phyloP scores from a whole-genome alignment of 2,329 filamentous ascomycete species.

The Periconia digitata region DNA sequence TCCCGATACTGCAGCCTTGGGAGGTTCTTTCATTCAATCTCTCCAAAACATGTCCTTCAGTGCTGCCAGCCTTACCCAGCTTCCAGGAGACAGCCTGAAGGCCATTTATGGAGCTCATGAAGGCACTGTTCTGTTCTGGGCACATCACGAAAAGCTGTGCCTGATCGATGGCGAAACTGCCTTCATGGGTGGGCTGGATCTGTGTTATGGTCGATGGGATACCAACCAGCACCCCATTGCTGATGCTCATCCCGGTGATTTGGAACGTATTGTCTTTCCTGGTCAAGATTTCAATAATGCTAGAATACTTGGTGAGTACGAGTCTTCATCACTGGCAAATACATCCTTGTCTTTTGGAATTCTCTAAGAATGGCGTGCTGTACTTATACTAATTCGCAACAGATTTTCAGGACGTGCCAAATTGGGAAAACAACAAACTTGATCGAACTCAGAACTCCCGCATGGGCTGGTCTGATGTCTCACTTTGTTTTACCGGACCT shows the following conservation, averaged over 20 bases:
- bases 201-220: slow-evolving; percentile 85
- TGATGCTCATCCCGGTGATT: slow-evolving; percentile 76
- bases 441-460: slow-evolving; percentile 76
- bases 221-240: slow-evolving; percentile 84
- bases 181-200: slow-evolving; percentile 90
- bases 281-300: slow-evolving; percentile 95
- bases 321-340: too few relatives aligned
- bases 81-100: slow-evolving; percentile 73
- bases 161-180: slow-evolving; percentile 75
- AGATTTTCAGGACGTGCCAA: slow-evolving; percentile 72
- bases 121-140: slow-evolving; percentile 85
- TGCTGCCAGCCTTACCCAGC: slow-evolving; percentile 60
- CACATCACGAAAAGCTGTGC: slow-evolving; percentile 89
- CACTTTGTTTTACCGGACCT: slow-evolving; percentile 72
- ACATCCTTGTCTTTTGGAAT: too few relatives aligned
- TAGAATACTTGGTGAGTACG: slow-evolving; percentile 66
- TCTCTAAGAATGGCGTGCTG: neutral
- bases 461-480: slow-evolving; percentile 93
- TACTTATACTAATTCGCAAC: slow-evolving; percentile 13
- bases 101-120: slow-evolving; percentile 80
- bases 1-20: slow-evolving; percentile 69
- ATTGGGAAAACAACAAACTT: slow-evolving; percentile 86
- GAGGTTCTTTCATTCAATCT: slow-evolving; percentile 58
- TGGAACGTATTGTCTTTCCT: slow-evolving; percentile 77
- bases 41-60: slow-evolving; percentile 60